These are phyloP conservation scores for Articulospora tetracladia DNA, from an alignment of 495 filamentous ascomycete genomes.

Conservation along the genomic window DNA sequence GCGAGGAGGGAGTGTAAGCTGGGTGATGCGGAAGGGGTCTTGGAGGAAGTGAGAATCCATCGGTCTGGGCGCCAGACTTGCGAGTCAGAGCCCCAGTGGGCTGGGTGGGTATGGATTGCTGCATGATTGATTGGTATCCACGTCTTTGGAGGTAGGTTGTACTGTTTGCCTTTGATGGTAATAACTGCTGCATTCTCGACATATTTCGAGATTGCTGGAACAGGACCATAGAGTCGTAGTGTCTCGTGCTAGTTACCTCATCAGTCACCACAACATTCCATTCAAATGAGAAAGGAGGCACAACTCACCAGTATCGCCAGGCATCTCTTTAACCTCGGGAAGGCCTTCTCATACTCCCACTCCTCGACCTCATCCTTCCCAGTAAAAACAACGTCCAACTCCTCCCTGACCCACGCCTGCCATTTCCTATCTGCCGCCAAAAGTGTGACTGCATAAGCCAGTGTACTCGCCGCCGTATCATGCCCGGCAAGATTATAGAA, in stretches of 20 bases:
- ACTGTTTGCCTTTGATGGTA: conserved; percentile 22
- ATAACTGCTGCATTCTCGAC: conserved; percentile 27
- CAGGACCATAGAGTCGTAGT: conserved; percentile 44
- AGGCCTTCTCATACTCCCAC: conserved; percentile 32
- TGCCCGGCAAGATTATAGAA: conserved; percentile 50
- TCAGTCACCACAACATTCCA: background rate
- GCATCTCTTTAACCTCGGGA: conserved; percentile 37
- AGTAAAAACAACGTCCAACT: conserved; percentile 28
- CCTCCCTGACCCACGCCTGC: conserved; percentile 42
- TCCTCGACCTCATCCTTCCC: background rate
- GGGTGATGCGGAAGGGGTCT: background rate
- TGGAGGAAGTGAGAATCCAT: conserved; percentile 3
- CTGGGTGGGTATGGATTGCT: conserved; percentile 21
- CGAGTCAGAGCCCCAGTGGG: conserved; percentile 29
- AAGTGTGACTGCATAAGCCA: conserved; percentile 44
- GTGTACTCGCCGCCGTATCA: conserved; percentile 49
- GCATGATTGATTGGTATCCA: conserved; percentile 26
- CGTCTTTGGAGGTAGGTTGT: conserved; percentile 4
- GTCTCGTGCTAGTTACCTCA: conserved; percentile 34
- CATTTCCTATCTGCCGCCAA: conserved; percentile 42
- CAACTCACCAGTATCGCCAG: conserved; percentile 37
- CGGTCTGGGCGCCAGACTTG: conserved; percentile 30
- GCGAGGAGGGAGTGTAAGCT: background rate
- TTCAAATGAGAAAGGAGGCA: background rate
- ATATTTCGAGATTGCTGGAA: conserved; percentile 37